These are phyloP conservation scores for Flueggea neowawraea DNA, from an alignment of 441 rosid genomes.

Conservation along the genomic window DNA sequence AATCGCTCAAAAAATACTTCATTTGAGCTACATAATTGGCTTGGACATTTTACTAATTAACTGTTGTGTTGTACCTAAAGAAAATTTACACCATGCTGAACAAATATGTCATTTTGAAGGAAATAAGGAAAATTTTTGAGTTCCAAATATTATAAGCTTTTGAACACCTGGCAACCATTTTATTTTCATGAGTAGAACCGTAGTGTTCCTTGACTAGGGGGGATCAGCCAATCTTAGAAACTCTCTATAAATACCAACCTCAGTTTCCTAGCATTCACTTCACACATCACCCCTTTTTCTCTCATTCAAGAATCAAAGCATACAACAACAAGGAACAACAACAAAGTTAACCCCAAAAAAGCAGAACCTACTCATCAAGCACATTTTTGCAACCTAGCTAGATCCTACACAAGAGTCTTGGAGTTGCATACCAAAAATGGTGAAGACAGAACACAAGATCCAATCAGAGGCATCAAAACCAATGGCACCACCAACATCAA, in stretches of 20 bases:
- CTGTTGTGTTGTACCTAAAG: too few species aligned
- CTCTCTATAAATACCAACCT: slow-evolving; percentile 43
- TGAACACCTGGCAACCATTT: slow-evolving; percentile 52
- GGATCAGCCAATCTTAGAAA: slow-evolving; percentile 17
- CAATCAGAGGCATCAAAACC: slow-evolving; percentile 25
- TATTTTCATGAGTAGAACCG: slow-evolving; percentile 24
- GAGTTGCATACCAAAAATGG: slow-evolving; percentile 22
- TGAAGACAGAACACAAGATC: slow-evolving; percentile 50
- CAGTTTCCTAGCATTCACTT: slow-evolving; percentile 25
- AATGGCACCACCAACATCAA: slow-evolving; percentile 16
- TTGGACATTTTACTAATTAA: too few species aligned
- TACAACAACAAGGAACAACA: background rate
- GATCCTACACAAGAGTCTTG: too few species aligned
- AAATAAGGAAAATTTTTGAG: slow-evolving; percentile 2
- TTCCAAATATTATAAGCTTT: slow-evolving; percentile 5
- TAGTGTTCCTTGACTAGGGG: slow-evolving; percentile 19
- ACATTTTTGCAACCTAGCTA: too few species aligned
- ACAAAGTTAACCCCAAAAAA: background rate
- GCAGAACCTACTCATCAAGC: too few species aligned
- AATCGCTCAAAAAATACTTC: too few species aligned
- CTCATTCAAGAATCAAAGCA: background rate
- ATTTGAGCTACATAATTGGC: too few species aligned
- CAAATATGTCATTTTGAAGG: slow-evolving; percentile 14
- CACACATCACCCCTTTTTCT: slow-evolving; percentile 1
- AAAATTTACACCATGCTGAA: background rate